Percentiles rank a stretch among this genome's conserved stretches.
phyloP scores from a whole-genome alignment of 805 yeast species.

The Starmerella cellae region DNA sequence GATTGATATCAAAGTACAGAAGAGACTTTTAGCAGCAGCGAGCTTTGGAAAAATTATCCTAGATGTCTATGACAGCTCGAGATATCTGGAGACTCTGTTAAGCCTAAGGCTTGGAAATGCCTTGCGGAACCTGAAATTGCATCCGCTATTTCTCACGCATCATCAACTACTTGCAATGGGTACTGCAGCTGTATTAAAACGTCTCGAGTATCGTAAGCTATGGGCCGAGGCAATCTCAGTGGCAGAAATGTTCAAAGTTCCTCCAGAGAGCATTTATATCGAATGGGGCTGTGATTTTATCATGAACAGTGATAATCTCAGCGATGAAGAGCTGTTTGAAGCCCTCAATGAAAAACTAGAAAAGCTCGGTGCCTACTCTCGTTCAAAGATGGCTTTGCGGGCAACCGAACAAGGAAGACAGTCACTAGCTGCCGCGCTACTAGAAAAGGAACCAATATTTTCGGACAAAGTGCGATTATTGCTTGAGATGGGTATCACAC shows the following conservation, averaged over 20 bases:
- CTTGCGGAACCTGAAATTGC: constrained; percentile 33
- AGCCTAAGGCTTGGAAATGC: constrained; percentile 55
- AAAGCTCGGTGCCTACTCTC: constrained; percentile 36
- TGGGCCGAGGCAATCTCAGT: constrained; percentile 54
- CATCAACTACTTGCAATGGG: constrained; percentile 41
- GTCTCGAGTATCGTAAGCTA: constrained; percentile 45
- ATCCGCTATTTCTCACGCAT: constrained; percentile 44
- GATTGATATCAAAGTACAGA: constrained; percentile 67
- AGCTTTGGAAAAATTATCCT: constrained; percentile 65
- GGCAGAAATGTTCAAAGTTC: constrained; percentile 37
- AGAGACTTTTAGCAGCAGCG: constrained; percentile 64
- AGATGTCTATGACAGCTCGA: constrained; percentile 41
- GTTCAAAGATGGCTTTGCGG: constrained; percentile 43
- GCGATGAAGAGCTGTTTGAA: constrained; percentile 48
- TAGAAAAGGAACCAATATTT: constrained; percentile 52
- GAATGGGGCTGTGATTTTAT: constrained; percentile 76
- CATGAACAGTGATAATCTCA: constrained; percentile 33
- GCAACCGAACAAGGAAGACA: constrained; percentile 76
- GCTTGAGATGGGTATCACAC: constrained; percentile 58
- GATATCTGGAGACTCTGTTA: constrained; percentile 51
- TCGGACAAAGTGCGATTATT: constrained; percentile 49
- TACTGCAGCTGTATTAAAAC: constrained; percentile 40
- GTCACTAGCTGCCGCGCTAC: constrained; percentile 50
- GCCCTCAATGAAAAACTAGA: constrained; percentile 37
- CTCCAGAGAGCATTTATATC: constrained; percentile 42